A percentile compares a stretch with the other conserved stretches of the same genome.
phyloP scores from a whole-genome alignment of 768 basidiomycete genomes.

The Pleurotus djamor region DNA sequence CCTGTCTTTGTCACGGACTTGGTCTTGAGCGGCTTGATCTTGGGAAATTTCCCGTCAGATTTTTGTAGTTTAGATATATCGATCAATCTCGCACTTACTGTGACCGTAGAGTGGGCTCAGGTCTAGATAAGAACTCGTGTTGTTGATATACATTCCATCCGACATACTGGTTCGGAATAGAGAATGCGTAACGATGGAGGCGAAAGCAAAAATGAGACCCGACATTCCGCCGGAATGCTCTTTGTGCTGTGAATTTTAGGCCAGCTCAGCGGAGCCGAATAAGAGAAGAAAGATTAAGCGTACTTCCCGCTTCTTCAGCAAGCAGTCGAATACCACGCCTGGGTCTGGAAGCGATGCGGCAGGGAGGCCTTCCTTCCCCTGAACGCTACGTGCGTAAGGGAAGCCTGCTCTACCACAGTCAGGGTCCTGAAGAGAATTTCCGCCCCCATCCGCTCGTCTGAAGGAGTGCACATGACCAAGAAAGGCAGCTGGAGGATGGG shows the following conservation, averaged over 20 bases:
- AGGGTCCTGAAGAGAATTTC: constrained; percentile 43
- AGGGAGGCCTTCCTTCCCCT: constrained; percentile 36
- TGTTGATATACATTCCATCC: constrained; percentile 41
- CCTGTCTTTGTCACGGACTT: constrained; percentile 41
- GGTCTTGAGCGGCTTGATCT: constrained; percentile 35
- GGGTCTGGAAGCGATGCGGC: constrained; percentile 50
- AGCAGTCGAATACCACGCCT: constrained; percentile 58
- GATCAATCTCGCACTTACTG: constrained; percentile 22
- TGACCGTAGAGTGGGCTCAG: constrained; percentile 55
- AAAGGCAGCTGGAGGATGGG: constrained; percentile 41
- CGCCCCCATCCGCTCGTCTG: constrained; percentile 48
- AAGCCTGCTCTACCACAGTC: constrained; percentile 48
- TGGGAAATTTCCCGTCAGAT: constrained; percentile 1
- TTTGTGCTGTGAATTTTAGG: constrained; percentile 23
- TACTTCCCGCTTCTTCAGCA: constrained; percentile 41
- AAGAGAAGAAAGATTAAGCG: constrained; percentile 28
- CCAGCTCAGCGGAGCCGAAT: constrained; percentile 17
- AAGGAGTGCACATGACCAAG: constrained; percentile 31
- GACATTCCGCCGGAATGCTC: constrained; percentile 58
- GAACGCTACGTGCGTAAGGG: constrained; percentile 53
- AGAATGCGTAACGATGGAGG: constrained; percentile 59
- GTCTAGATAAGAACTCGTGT: constrained; percentile 55
- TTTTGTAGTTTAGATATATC: neutral
- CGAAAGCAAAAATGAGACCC: constrained; percentile 64
- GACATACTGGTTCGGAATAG: constrained; percentile 47